Base-by-base conservation (phyloP, 352 stramenopile genomes). In the Aphanomyces stellatus region DNA sequence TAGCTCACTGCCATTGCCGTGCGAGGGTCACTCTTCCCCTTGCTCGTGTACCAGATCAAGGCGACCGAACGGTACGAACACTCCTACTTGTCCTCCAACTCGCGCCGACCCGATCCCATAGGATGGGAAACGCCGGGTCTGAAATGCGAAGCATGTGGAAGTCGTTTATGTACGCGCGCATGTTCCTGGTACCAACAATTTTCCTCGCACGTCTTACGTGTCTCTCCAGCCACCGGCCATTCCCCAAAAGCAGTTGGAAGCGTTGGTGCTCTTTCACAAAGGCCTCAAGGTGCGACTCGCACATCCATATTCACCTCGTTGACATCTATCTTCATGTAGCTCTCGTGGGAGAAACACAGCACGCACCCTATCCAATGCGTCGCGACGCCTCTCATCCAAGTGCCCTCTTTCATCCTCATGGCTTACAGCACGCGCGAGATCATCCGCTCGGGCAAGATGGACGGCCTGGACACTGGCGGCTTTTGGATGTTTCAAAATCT, bases 361-460 rank as follows among this genome's bases (percentile, higher is more conserved):
- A 89, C 80, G 67, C 77, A 76, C 3, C 80, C 81, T 10, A 71
- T 91, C 19, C 78, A 89, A 57, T 88, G 81, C 28, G 62, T 90
- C 10, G 62, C 89, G 25, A 79, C 80, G 11, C 78, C 80, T 25
- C 51, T 91, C 30, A 76, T 87, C 13, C 77, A 91, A 71, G 81
- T 91, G 41, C 83, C 83, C 34, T 51, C 88, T 15, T 91, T 91
- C 70, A 71, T 87, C 53, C 40, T 91, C 22, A 79, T 90, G 69
- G 80, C 80, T 17, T 91, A 90, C 71, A 88, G 80, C 61, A 81
- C 81, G 19, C 83, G 83, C 34, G 79, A 89, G 35, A 85, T 91
- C 78, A 78, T 91, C 53, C 83, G 83, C 24, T 89, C 77, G 15
- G 83, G 83, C 4, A 85, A 81, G 40, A 79, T 87, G 56, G 71